These are phyloP conservation scores for Erodium texanum DNA, from an alignment of 441 rosid species.

Conservation along the genomic window DNA sequence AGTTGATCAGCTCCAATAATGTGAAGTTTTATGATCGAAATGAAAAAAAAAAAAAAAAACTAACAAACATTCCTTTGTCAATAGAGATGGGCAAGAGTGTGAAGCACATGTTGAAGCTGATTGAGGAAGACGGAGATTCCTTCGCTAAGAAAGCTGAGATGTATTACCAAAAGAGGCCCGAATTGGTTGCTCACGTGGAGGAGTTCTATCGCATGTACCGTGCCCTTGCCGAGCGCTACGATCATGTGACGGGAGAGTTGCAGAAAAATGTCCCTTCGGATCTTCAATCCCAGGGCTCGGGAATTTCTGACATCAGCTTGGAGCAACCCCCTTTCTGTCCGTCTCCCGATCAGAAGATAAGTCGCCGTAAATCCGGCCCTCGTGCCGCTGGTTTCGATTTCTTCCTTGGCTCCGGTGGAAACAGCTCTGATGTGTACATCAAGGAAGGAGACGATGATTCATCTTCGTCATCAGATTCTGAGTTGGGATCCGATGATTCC, in stretches of 20 bases:
- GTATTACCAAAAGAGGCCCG: conserved; percentile 85
- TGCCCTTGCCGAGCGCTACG: conserved; percentile 82
- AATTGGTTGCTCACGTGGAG: conserved; percentile 60
- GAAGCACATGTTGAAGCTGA: conserved; percentile 70
- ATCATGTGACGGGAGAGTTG: conserved; percentile 68
- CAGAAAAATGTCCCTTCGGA: conserved; percentile 56
- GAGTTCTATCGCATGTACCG: conserved; percentile 85
- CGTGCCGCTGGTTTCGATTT: conserved; percentile 82
- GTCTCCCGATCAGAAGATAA: conserved; percentile 38
- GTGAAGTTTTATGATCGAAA: too few species aligned
- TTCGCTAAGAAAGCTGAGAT: conserved; percentile 86
- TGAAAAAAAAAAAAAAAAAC: conserved; percentile 9
- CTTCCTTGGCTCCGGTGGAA: conserved; percentile 67
- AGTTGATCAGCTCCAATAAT: neutral
- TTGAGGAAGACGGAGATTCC: conserved; percentile 88
- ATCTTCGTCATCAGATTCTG: conserved; percentile 54
- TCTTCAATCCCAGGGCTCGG: conserved; percentile 70
- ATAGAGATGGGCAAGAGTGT: conserved; percentile 76
- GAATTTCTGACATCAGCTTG: conserved; percentile 42
- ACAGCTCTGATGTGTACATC: conserved; percentile 39
- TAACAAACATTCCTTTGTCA: conserved; percentile 11
- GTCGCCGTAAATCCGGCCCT: conserved; percentile 43
- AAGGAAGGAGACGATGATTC: conserved; percentile 67
- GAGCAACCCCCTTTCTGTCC: conserved; percentile 35
- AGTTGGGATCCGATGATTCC: conserved; percentile 56